phyloP scores from a whole-genome alignment of 306 rosid species.

The Citrullus colocynthis region DNA sequence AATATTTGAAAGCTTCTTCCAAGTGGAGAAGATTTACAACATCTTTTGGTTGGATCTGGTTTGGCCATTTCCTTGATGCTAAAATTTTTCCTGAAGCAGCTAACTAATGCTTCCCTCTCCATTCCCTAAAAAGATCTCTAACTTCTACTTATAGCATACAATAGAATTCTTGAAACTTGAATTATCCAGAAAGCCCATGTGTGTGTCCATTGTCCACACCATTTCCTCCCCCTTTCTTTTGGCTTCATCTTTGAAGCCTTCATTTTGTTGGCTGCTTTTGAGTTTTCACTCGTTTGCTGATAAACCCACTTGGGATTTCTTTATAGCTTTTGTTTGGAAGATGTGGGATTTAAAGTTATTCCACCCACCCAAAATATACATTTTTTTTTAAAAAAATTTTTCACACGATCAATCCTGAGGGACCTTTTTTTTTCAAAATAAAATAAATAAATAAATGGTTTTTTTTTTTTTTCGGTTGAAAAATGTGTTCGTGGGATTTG shows the following conservation, averaged over 20 bases:
- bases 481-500: not conserved
- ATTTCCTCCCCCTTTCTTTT: not conserved
- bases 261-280: not conserved
- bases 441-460: not conserved
- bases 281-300: not conserved
- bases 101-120: not conserved
- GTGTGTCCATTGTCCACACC: not conserved
- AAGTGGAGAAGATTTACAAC: not conserved
- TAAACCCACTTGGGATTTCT: not conserved
- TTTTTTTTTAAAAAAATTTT: not conserved
- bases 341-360: slow-evolving; percentile 3
- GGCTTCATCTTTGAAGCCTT: not conserved
- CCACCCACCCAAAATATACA: not conserved
- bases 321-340: slow-evolving; percentile 8
- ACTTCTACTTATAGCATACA: not conserved
- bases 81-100: not conserved
- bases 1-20: not conserved
- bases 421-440: not conserved
- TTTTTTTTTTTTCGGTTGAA: not conserved
- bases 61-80: not conserved
- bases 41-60: not conserved
- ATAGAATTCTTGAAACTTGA: not conserved
- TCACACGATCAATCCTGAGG: not conserved
- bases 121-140: not conserved
- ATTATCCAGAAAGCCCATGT: not conserved